Evolutionary conservation across 306 rosid species (phyloP).

Genomic region (Luffa aegyptiaca): DNA sequence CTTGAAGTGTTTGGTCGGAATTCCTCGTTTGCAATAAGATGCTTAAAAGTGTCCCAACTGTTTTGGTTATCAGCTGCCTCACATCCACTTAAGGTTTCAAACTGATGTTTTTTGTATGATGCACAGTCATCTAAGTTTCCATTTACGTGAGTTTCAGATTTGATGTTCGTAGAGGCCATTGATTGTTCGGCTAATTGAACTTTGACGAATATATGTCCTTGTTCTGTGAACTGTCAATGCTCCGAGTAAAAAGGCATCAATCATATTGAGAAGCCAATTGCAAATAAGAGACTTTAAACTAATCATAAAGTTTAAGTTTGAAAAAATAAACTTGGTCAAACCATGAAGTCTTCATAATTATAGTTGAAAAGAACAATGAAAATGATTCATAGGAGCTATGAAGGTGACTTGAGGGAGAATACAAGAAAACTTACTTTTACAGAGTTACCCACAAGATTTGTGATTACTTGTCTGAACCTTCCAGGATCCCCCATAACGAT

Average conservation of each 20-base stretch:
- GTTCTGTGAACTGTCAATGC: constrained; percentile 75
- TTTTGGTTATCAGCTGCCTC: constrained; percentile 91
- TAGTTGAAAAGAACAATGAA: background rate
- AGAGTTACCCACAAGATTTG: constrained; percentile 97
- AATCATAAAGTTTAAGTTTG: background rate
- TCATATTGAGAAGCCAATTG: background rate
- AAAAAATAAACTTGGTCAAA: background rate
- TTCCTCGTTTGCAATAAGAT: constrained; percentile 55
- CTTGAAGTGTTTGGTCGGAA: constrained; percentile 35
- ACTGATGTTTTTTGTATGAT: constrained; percentile 35
- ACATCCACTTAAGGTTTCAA: constrained; percentile 68
- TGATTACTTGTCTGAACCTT: constrained; percentile 87
- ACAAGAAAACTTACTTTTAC: constrained; percentile 56
- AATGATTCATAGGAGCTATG: background rate
- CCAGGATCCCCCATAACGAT: constrained; percentile 91
- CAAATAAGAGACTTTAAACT: background rate
- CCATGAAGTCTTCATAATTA: background rate
- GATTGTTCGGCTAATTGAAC: constrained; percentile 62
- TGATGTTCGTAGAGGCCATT: constrained; percentile 33
- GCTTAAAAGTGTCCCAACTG: constrained; percentile 77
- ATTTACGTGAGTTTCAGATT: constrained; percentile 23
- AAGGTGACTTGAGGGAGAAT: background rate
- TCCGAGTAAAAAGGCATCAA: background rate
- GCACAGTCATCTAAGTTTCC: constrained; percentile 50
- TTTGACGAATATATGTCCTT: constrained; percentile 84